Conservation (phyloP, 2,329 filamentous ascomycete genomes). For the Pseudogymnoascus sp. region DNA sequence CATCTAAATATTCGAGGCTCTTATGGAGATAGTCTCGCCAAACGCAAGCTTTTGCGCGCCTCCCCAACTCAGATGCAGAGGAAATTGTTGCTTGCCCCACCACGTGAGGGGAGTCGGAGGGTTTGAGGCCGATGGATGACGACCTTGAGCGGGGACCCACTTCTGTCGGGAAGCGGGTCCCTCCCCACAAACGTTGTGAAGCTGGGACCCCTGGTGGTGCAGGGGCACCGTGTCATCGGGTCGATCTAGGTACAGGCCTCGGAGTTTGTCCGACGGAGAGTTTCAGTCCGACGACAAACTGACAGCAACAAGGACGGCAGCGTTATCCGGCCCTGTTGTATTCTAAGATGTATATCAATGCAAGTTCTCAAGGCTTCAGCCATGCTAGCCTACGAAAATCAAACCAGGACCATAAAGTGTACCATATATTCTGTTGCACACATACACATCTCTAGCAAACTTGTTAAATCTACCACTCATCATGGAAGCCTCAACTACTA, state of each 20-base stretch:
- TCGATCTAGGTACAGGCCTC: background rate
- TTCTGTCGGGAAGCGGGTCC: background rate
- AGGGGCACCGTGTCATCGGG: background rate
- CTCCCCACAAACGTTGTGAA: background rate
- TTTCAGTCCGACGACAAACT: background rate
- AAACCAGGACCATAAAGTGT: background rate
- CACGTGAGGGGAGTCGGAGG: background rate
- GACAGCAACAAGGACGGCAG: background rate
- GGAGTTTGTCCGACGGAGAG: background rate
- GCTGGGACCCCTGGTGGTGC: background rate
- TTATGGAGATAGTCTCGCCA: background rate
- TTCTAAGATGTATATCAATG: background rate
- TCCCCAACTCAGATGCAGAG: background rate
- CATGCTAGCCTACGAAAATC: background rate
- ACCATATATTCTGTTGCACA: background rate
- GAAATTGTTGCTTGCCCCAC: background rate
- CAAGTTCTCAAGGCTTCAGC: background rate
- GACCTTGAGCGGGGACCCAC: background rate
- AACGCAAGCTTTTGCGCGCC: background rate
- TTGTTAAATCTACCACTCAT: background rate
- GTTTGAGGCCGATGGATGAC: background rate
- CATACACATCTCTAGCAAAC: background rate
- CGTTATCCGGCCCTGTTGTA: background rate
- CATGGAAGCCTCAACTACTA: background rate
- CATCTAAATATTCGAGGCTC: background rate